Percentiles rank a stretch among this genome's conserved stretches.
Evolutionary conservation across 2,329 filamentous ascomycete species (phyloP).

Genomic region (Falciphora oryzae): DNA sequence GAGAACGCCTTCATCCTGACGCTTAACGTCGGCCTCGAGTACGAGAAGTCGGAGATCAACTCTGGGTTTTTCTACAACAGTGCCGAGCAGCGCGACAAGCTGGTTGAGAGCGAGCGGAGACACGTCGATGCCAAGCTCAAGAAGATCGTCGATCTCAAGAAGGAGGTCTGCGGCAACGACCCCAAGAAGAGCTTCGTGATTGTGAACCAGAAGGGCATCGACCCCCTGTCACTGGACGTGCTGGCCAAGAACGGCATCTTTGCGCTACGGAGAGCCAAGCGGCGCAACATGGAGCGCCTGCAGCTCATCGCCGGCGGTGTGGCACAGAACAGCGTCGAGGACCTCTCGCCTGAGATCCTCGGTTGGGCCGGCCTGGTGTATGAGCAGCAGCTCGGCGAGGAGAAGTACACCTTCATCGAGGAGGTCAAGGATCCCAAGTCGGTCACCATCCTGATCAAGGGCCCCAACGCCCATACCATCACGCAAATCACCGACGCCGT

Average conservation of each 20-base stretch:
- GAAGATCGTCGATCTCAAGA: slow-evolving; percentile 97
- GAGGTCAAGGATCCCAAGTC: slow-evolving; percentile 99
- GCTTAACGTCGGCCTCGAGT: slow-evolving; percentile 93
- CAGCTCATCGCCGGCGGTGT: slow-evolving; percentile 89
- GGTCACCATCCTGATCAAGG: slow-evolving; percentile 95
- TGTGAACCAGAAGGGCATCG: slow-evolving; percentile 99
- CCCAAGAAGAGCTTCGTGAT: slow-evolving; percentile 94
- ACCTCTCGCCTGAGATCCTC: slow-evolving; percentile 78
- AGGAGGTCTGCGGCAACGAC: slow-evolving; percentile 91
- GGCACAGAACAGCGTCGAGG: slow-evolving; percentile 94
- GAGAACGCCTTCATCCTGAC: slow-evolving; percentile 95
- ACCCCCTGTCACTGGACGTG: slow-evolving; percentile 91
- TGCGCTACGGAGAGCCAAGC: slow-evolving; percentile 88
- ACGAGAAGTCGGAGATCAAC: slow-evolving; percentile 99
- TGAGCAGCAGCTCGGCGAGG: slow-evolving; percentile 94
- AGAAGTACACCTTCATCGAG: slow-evolving; percentile 98
- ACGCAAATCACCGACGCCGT: slow-evolving; percentile 95
- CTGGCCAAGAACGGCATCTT: slow-evolving; percentile 97
- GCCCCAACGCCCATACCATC: slow-evolving; percentile 94
- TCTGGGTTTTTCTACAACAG: slow-evolving; percentile 98
- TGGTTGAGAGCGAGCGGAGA: slow-evolving; percentile 92
- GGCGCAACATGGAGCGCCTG: slow-evolving; percentile 97
- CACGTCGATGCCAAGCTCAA: slow-evolving; percentile 95
- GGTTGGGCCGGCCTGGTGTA: slow-evolving; percentile 97
- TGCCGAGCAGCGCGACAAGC: slow-evolving; percentile 93